Percentiles rank a stretch among this genome's conserved stretches.
These are phyloP conservation scores for Ustilago vetiveriae DNA, from an alignment of 1,284 basidiomycete species.

Conservation along the genomic window DNA sequence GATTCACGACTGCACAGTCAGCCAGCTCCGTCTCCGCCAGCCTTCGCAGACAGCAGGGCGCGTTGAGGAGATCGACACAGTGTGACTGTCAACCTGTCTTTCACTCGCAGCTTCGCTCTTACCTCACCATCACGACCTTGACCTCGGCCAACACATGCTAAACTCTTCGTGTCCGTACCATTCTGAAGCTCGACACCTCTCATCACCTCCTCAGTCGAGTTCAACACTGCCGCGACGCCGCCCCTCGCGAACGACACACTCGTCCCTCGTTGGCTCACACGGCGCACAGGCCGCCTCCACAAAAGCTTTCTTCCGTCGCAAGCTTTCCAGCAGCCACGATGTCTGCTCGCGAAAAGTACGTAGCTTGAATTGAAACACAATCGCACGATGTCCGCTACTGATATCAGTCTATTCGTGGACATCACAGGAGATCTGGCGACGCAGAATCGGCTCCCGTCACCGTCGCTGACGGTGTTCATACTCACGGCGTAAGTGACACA, in stretches of 20 bases:
- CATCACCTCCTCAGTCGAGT: too few relatives aligned
- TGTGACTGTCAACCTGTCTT: neutral
- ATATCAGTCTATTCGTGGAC: neutral
- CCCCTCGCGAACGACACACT: too few relatives aligned
- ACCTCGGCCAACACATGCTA: too few relatives aligned
- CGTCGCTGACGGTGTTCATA: slow-evolving; percentile 25
- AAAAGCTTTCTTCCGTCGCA: too few relatives aligned
- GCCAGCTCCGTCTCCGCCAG: neutral
- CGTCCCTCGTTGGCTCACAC: too few relatives aligned
- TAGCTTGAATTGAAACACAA: neutral
- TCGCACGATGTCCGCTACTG: neutral
- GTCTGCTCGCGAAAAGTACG: slow-evolving; percentile 36
- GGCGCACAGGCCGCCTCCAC: too few relatives aligned
- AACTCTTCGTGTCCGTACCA: too few relatives aligned
- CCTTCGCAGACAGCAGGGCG: too few relatives aligned
- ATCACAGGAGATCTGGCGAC: slow-evolving; percentile 17
- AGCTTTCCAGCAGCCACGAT: slow-evolving; percentile 5
- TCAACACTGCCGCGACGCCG: too few relatives aligned
- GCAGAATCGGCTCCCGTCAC: slow-evolving; percentile 38
- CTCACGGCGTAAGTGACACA: slow-evolving; percentile 39
- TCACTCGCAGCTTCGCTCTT: neutral
- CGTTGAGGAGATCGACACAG: slow-evolving; percentile 7
- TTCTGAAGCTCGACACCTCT: too few relatives aligned
- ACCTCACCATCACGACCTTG: neutral
- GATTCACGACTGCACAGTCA: slow-evolving; percentile 16